phyloP scores from a whole-genome alignment of 805 yeast species.

The Hanseniaspora lindneri region DNA sequence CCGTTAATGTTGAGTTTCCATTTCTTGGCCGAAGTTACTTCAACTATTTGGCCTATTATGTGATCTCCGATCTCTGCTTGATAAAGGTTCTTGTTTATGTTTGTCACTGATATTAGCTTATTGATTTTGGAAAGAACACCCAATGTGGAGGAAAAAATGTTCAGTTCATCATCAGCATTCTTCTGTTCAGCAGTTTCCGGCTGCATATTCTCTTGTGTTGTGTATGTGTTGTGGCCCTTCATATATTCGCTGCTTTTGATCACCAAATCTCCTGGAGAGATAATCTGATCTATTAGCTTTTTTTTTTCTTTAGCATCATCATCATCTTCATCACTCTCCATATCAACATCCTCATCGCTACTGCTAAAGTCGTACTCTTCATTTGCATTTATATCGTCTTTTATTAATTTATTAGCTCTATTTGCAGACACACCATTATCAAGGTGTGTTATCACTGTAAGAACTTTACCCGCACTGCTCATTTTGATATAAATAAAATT shows the following conservation, averaged over 20 bases:
- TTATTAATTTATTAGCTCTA: neutral
- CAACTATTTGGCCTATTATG: constrained; percentile 83
- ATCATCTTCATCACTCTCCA: constrained; percentile 29
- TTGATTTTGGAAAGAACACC: constrained; percentile 82
- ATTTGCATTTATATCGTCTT: constrained; percentile 14
- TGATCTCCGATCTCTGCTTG: constrained; percentile 95
- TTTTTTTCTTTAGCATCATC: constrained; percentile 25
- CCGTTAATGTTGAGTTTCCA: constrained; percentile 97
- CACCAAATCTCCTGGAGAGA: constrained; percentile 93
- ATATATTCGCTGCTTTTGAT: constrained; percentile 95
- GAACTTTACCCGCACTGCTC: constrained; percentile 2
- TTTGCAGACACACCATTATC: no score
- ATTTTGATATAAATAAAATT: no score
- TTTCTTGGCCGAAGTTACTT: constrained; percentile 71
- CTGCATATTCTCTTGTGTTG: constrained; percentile 34
- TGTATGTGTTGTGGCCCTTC: constrained; percentile 96
- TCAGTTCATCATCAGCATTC: constrained; percentile 28
- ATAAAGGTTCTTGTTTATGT: constrained; percentile 68
- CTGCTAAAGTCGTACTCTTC: constrained; percentile 19
- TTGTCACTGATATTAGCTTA: constrained; percentile 70
- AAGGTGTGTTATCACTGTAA: constrained; percentile 5
- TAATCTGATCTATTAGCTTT: constrained; percentile 33
- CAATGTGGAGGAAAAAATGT: constrained; percentile 82
- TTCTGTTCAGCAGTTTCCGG: neutral
- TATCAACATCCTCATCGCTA: constrained; percentile 31